phyloP scores from a whole-genome alignment of 208 protist species.

The Naegleria fowleri region DNA sequence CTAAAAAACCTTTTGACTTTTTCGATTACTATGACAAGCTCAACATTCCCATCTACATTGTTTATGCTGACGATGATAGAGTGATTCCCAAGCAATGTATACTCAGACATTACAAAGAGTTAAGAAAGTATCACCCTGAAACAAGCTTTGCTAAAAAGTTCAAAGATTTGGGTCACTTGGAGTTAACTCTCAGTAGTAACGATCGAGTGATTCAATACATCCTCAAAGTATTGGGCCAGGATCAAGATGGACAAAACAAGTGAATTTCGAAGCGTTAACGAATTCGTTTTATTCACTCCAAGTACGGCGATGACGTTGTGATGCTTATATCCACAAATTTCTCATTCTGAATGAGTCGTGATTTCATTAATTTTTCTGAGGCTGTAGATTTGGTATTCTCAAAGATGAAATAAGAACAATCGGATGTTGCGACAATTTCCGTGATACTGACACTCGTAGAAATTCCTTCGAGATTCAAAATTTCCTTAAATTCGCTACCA shows the following conservation, averaged over 20 bases:
- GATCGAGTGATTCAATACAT: neutral
- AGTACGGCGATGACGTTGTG: neutral
- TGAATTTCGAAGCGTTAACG: too few species aligned
- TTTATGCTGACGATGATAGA: conserved; percentile 44
- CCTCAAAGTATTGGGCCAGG: conserved; percentile 11
- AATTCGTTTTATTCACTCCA: neutral
- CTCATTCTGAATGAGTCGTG: neutral
- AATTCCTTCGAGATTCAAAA: neutral
- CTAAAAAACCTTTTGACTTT: conserved; percentile 30
- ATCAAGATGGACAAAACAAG: neutral
- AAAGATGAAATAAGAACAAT: neutral
- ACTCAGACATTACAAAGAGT: neutral
- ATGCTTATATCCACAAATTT: neutral
- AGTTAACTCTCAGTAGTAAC: neutral
- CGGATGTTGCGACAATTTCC: neutral
- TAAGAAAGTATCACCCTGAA: neutral
- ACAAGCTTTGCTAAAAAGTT: neutral
- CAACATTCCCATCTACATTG: conserved; percentile 47
- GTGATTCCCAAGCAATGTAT: conserved; percentile 35
- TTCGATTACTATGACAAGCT: conserved; percentile 43
- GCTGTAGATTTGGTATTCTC: neutral
- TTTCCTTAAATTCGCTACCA: neutral
- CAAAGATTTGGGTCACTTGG: neutral
- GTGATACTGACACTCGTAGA: neutral
- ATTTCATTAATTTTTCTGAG: neutral